Evolutionary conservation across 108 stramenopile species (phyloP).

Genomic region (Phaeodactylum tricornutum): DNA sequence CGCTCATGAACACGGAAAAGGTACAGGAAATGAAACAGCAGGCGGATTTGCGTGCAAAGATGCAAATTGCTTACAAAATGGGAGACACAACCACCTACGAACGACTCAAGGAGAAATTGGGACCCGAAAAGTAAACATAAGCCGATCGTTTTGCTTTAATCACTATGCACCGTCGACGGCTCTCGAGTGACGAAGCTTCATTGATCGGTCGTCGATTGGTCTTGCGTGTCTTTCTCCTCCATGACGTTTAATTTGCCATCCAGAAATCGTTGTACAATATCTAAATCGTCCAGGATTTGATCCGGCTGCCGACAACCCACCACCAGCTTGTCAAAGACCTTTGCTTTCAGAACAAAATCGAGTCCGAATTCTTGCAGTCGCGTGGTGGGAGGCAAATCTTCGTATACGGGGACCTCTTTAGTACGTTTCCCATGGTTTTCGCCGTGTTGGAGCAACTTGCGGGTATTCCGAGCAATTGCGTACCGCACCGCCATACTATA

Average conservation of each 20-base stretch:
- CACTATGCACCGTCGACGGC: no score
- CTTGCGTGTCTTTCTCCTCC: no score
- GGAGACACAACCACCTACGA: constrained; percentile 62
- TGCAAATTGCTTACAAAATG: constrained; percentile 73
- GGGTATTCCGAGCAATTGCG: constrained; percentile 64
- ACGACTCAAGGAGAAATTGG: constrained; percentile 59
- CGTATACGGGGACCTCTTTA: constrained; percentile 18
- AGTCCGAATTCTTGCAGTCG: constrained; percentile 73
- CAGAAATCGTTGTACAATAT: no score
- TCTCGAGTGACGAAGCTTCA: no score
- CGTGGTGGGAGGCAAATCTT: constrained; percentile 39
- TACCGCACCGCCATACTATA: constrained; percentile 72
- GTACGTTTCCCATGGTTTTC: constrained; percentile 11
- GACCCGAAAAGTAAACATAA: no score
- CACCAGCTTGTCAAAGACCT: constrained; percentile 7
- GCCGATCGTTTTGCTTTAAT: no score
- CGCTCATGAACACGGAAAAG: constrained; percentile 53
- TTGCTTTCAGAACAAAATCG: constrained; percentile 23
- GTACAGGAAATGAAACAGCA: constrained; percentile 75
- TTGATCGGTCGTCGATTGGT: no score
- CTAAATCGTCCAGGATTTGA: constrained; percentile 8
- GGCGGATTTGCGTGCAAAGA: constrained; percentile 52
- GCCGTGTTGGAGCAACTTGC: constrained; percentile 52
- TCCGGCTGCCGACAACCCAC: constrained; percentile 3
- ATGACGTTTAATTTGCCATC: no score